phyloP scores from a whole-genome alignment of 768 basidiomycete species.

The Stropharia rugosoannulata region DNA sequence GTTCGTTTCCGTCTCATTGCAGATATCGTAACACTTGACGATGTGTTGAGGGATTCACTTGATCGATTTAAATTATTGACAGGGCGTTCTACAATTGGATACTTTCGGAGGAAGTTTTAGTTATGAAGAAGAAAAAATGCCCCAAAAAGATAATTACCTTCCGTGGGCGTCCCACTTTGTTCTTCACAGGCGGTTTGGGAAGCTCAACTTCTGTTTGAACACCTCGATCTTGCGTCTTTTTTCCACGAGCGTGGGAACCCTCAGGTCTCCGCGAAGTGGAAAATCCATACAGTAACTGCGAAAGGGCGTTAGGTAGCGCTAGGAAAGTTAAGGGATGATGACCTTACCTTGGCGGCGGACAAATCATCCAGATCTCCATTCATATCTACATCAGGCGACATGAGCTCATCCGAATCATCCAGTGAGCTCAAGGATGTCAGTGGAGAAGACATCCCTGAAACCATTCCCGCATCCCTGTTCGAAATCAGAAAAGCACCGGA shows the following conservation, averaged over 20 bases:
- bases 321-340: background rate
- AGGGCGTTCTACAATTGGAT: conserved; percentile 13
- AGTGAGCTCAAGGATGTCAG: conserved; percentile 73
- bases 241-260: conserved; percentile 11
- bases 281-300: conserved; percentile 27
- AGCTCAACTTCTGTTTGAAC: conserved; percentile 30
- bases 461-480: conserved; percentile 34
- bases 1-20: conserved; percentile 38
- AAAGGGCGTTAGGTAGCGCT: background rate
- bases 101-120: conserved; percentile 1
- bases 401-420: conserved; percentile 50
- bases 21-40: conserved; percentile 30
- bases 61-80: conserved; percentile 17
- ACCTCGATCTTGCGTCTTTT: conserved; percentile 23
- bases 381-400: conserved; percentile 22
- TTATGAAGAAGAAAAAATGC: background rate
- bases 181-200: conserved; percentile 14
- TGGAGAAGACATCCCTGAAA: conserved; percentile 65
- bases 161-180: conserved; percentile 23
- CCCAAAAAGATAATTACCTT: conserved; percentile 16
- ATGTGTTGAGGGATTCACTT: conserved; percentile 23
- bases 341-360: conserved; percentile 55
- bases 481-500: conserved; percentile 1
- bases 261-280: conserved; percentile 11
- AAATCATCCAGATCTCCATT: conserved; percentile 47